Conservation (phyloP, 176 grass and related monocot genomes). For the Musa troglodytarum region DNA sequence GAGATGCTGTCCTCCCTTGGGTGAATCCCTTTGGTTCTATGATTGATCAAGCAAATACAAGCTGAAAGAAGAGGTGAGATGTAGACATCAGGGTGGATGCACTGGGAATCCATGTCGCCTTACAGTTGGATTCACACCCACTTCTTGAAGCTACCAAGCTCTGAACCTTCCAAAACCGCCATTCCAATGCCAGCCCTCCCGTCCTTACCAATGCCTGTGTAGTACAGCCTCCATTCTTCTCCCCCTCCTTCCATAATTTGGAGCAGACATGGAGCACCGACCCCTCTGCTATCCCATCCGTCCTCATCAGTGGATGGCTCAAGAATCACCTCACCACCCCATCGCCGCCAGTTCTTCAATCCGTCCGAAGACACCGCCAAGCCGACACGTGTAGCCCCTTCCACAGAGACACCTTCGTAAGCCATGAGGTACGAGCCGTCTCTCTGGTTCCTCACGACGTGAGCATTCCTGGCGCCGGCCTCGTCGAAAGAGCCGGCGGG, state of each 20-base stretch:
- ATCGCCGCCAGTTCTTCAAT: conserved; percentile 62
- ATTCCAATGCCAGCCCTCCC: conserved; percentile 50
- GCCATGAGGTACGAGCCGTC: conserved; percentile 51
- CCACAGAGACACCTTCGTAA: conserved; percentile 49
- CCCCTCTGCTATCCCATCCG: conserved; percentile 50
- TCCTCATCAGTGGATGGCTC: conserved; percentile 31
- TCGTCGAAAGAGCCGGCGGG: conserved; percentile 50
- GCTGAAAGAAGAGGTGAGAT: background rate
- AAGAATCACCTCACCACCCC: conserved; percentile 39
- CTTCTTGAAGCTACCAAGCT: conserved; percentile 47
- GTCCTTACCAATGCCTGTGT: conserved; percentile 41
- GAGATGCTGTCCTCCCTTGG: background rate
- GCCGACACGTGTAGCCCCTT: conserved; percentile 47
- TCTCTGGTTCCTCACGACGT: conserved; percentile 53
- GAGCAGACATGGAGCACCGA: conserved; percentile 59
- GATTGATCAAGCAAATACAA: background rate
- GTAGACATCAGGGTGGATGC: background rate
- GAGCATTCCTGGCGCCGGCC: conserved; percentile 50
- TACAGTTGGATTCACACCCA: conserved; percentile 50
- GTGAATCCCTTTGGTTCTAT: background rate
- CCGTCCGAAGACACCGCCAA: conserved; percentile 55
- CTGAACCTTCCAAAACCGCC: conserved; percentile 53
- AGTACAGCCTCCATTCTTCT: conserved; percentile 78
- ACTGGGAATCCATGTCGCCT: conserved; percentile 21
- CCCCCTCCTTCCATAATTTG: conserved; percentile 43